Base-by-base conservation (phyloP, 2,329 filamentous ascomycete genomes). In the Fusarium sp. region DNA sequence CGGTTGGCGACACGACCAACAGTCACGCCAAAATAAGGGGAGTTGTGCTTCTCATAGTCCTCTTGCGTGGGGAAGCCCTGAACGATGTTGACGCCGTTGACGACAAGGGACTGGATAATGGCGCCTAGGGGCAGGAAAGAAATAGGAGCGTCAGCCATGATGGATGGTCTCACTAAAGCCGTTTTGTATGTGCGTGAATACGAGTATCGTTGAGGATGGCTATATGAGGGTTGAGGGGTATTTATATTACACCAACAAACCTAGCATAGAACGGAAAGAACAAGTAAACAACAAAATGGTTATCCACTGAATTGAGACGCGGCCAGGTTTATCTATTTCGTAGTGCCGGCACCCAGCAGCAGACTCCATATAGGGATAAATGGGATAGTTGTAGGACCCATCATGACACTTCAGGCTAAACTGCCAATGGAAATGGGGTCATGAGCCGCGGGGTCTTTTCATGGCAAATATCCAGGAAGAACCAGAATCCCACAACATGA, bases 1-100 rank as follows among this genome's bases (percentile, higher is more conserved):
- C 96, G 92, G 85, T 98, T 98, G 69, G 95, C 90, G 25, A 91
- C 86, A 60, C 91, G 93, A 62, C 96, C 96, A 81, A 98, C 97
- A 49, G 94, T 98, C 81, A 96, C 95, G 73, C 96, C 96, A 80
- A 97, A 98, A 86, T 91, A 95, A 4, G 94, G 91, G 16, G 83
- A 85, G 84, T 96, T 96, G 86, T 95, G 85, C 75, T 89, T 84
- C 73, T 88, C 88, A 85, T 98, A 98, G 69, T 92, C 89, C 49
- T 93, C 90, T 60, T 93, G 89, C 19, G 88, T 91, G 23, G 93
- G 89, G 84, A 98, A 98, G 60, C 92, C 91, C 76, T 96, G 93
- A 28, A 98, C 95, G 74, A 99, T 96, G 85, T 98, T 96, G 80
- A 89, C 85, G 72, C 90, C 92, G 67, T 88, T 92, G 75, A 98